Percentiles rank a stretch among this genome's conserved stretches.
Evolutionary conservation across 2,329 filamentous ascomycete genomes (phyloP).

Genomic region (Chalara sp.): DNA sequence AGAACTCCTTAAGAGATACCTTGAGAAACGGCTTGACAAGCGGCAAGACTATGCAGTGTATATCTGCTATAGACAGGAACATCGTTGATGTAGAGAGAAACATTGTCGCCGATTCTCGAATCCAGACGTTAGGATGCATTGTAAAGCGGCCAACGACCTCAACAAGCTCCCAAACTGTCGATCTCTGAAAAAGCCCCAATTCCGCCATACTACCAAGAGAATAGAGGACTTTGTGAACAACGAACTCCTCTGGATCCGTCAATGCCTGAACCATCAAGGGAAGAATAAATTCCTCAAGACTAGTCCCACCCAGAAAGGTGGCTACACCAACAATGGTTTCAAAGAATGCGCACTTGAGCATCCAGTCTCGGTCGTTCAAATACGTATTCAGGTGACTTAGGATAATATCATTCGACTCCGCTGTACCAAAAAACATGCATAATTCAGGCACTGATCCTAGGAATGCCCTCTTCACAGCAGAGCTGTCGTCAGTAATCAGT

Average conservation of each 20-base stretch:
- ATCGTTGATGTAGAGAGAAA: constrained; percentile 73
- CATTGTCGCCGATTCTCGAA: constrained; percentile 80
- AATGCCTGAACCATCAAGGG: constrained; percentile 94
- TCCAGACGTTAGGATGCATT: constrained; percentile 93
- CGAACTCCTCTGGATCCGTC: constrained; percentile 87
- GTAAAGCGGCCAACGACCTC: constrained; percentile 79
- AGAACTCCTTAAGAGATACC: constrained; percentile 59
- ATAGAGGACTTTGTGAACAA: constrained; percentile 83
- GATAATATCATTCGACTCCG: constrained; percentile 92
- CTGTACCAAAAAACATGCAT: constrained; percentile 89
- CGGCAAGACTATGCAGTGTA: constrained; percentile 75
- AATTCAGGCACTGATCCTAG: constrained; percentile 84
- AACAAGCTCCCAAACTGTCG: constrained; percentile 81
- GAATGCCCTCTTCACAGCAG: constrained; percentile 83
- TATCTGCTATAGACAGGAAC: constrained; percentile 72
- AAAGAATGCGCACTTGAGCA: constrained; percentile 93
- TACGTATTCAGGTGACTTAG: constrained; percentile 96
- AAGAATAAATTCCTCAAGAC: constrained; percentile 88
- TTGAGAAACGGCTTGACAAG: constrained; percentile 78
- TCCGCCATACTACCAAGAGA: constrained; percentile 84
- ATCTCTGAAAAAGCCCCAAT: constrained; percentile 77
- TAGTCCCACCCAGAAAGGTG: constrained; percentile 80
- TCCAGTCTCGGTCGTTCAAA: constrained; percentile 93
- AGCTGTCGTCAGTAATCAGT: constrained; percentile 79
- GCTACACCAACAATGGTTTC: constrained; percentile 92